Base-by-base conservation (phyloP, 768 basidiomycete genomes). In the Leccinum disarticulatum region DNA sequence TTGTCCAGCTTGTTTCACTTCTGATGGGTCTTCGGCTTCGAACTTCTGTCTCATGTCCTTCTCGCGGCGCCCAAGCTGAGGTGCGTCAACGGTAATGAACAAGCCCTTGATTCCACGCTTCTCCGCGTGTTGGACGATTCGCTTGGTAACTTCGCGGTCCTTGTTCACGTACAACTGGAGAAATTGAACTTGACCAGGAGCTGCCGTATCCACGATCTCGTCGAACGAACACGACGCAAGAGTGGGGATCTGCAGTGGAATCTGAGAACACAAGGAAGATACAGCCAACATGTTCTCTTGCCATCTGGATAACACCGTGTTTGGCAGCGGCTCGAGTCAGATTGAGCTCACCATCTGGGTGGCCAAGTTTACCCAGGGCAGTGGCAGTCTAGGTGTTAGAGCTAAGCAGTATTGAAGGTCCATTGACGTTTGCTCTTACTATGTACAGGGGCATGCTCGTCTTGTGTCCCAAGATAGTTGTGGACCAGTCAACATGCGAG, bases 11-110 rank as follows among this genome's bases (percentile, higher is more conserved):
- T 83, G 83, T n/a, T 62, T 70, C 22, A 73, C 72, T 47, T 75
- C 72, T n/a, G 73, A 75, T 7, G 74, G 73, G 33, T 75, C 73
- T 41, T 87, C 89, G 3, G 90, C 93, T 41, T 90, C 92, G 61
- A 98, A 98, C 70, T 94, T 96, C 86, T 90, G 90, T 27, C 96
- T 82, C 95, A 98, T 98, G 69, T 98, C 96, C 60, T 95, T 95
- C 73, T 96, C 95, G 60, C 95, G 83, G 13, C 95, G 84, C 48
- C 96, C 96, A 10, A 98, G 86, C 65, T 97, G 95, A 6, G 96
- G 96, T 0, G 96, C 96, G 76, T 98, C 96, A 28, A 98, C 96
- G 0, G 96, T 98, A 71, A 98, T 97, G 74, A 98, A 98, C 13
- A 98, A 78, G 4, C 83, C 96, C 72, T 94, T 95, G 69, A 99